Evolutionary conservation across 306 rosid genomes (phyloP).

Genomic region (Vigna hirtella): DNA sequence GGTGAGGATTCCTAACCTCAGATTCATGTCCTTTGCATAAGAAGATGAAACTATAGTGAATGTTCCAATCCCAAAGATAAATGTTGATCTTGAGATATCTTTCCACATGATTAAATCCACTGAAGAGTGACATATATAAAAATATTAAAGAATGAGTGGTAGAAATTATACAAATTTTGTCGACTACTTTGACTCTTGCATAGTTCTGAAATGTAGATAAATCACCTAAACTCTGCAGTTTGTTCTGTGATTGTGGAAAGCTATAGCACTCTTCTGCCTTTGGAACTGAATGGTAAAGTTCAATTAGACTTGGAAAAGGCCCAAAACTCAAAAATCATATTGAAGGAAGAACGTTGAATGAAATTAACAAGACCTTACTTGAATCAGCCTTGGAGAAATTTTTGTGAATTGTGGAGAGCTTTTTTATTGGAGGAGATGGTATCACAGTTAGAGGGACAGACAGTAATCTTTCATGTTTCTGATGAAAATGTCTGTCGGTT

Average conservation of each 20-base stretch:
- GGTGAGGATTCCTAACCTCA: constrained; percentile 58
- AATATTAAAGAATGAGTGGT: background rate
- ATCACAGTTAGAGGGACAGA: constrained; percentile 46
- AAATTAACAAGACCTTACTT: constrained; percentile 48
- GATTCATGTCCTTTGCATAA: constrained; percentile 66
- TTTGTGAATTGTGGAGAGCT: constrained; percentile 45
- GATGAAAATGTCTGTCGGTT: constrained; percentile 38
- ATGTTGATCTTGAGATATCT: constrained; percentile 74
- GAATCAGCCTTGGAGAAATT: constrained; percentile 49
- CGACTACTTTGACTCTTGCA: background rate
- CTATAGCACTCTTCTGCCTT: constrained; percentile 48
- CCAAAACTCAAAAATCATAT: constrained; percentile 13
- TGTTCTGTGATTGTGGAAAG: constrained; percentile 66
- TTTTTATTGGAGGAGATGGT: constrained; percentile 56
- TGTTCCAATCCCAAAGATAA: constrained; percentile 74
- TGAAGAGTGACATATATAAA: constrained; percentile 40
- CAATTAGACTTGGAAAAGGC: constrained; percentile 24
- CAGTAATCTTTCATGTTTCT: constrained; percentile 42
- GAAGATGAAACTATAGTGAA: constrained; percentile 64
- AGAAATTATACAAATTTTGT: constrained; percentile 8
- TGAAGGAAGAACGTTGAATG: background rate
- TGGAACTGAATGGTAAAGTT: constrained; percentile 43
- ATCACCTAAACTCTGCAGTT: constrained; percentile 77
- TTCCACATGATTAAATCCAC: constrained; percentile 90
- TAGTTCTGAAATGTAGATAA: constrained; percentile 31